Conservation (phyloP, 1,284 basidiomycete species). For the Ganoderma boninense region DNA sequence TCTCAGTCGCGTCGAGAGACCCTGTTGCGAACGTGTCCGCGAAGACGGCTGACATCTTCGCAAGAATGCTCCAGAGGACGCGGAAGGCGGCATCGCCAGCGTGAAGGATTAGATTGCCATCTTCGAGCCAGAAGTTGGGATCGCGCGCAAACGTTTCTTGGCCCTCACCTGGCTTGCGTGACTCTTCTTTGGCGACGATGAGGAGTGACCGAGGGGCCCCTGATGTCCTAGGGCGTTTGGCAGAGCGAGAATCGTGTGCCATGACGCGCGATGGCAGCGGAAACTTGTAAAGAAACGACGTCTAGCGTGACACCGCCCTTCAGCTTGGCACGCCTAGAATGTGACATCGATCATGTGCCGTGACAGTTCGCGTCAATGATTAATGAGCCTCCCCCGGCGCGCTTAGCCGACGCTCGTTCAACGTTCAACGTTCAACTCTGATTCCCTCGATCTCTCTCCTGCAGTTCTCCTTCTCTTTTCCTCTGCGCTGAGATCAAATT, state of each 20-base stretch:
- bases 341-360: background rate
- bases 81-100: constrained; percentile 28
- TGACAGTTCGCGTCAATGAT: background rate
- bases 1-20: background rate
- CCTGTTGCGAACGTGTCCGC: background rate
- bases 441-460: too few relatives aligned
- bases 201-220: background rate
- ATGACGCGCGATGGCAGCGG: background rate
- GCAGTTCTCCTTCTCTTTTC: too few relatives aligned
- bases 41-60: constrained; percentile 22
- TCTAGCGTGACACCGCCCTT: background rate
- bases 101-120: constrained; percentile 35
- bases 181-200: background rate
- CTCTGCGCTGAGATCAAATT: too few relatives aligned
- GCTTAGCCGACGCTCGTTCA: too few relatives aligned
- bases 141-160: background rate
- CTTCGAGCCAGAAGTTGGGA: constrained; percentile 31
- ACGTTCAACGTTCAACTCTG: too few relatives aligned
- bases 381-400: too few relatives aligned
- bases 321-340: background rate
- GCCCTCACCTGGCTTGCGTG: background rate
- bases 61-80: constrained; percentile 30
- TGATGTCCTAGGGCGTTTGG: background rate
- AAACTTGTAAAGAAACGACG: background rate
- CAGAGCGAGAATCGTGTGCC: background rate